Base-by-base conservation (phyloP, 352 stramenopile genomes). In the Phytophthora pseudosyringae region DNA sequence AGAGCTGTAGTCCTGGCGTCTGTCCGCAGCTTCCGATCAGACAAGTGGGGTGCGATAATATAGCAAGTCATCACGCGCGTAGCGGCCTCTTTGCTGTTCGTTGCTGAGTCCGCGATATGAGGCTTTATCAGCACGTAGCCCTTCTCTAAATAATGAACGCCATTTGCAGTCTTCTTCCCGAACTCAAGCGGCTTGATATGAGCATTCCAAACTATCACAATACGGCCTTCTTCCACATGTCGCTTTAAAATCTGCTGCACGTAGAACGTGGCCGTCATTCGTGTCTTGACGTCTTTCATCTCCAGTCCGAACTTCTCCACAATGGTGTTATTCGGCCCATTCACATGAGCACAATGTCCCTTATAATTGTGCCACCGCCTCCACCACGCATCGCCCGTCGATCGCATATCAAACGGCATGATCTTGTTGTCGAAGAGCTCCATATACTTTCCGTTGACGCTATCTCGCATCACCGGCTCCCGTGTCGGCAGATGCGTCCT, bases 141-240 rank as follows among this genome's bases (percentile, higher is more conserved):
- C 29, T 82, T 76, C 32, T 91, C 78, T 2, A 71, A 52, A 50
- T 86, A 89, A 11, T 64, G 57, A 9, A 81, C 52, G 15, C 73
- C 73, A 16, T 52, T 59, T 3, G 56, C 57, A 5, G 49, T 59
- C 50, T 86, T 73, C 39, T 76, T 67, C 28, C 71, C 67, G 56
- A 91, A 89, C 41, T 81, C 74, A 33, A 84, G 46, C 13, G 82
- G 80, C 32, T 89, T 67, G 51, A 87, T 78, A 55, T 76, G 71
- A 6, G 80, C 70, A 13, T 72, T 74, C 78, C 80, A 90, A 5
- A 88, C 80, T 35, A 90, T 82, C 26, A 89, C 70, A 18, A 87
- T 69, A 26, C 80, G 81, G 10, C 75, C 67, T 12, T 76, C 53
- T 40, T 89, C 80, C 9, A 84, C 74, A 54, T 81, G 78, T 4